Base-by-base conservation (phyloP, 345 rosid species). In the Populus pruinosa region DNA sequence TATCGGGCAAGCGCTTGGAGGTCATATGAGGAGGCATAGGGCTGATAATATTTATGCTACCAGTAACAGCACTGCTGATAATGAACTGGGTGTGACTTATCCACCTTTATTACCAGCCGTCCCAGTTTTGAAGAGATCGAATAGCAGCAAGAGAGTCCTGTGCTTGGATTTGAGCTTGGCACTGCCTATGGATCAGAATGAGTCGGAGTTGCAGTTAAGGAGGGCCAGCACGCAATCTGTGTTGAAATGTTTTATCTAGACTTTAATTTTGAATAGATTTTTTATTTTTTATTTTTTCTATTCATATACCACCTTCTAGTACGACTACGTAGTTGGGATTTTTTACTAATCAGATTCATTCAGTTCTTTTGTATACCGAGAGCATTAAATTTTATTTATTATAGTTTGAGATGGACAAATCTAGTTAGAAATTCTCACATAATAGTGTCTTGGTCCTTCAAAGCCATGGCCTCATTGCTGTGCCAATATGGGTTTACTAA, bases 11-110 rank as follows among this genome's bases (percentile, higher is more conserved):
- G 99, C 99, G 1, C 87, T 93, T 1, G 99, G 99, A 0, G 99
- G 99, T 36, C 99, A 95, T 77, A 95, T 95, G 99, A 89, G 99
- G 86, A 86, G 93, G 77, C 99, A 95, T 55, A 84, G 92, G 70
- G 77, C 82, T 8, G 69, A 8, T 25, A 31, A 47, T 18, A 13
- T 59, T 6, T 39, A 43, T 12, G 31, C 68, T 39, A 25, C 23
- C 25, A 67, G 14, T 18, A 18, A 4, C 1, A 8, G 6, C 29
- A 27, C 29, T 14, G 10, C 1, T 8, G 9, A 5, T 0, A n/a
- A 35, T 16, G 50, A 73, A 11, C 74, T 50, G 83, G 81, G 29
- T 1, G 29, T n/a, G 64, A 23, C 16, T 59, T 11, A 10, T 9
- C 64, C 29, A 25, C 61, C 61, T 21, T 21, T 21, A 25, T 7